Base-by-base conservation (phyloP, 768 basidiomycete genomes). In the Cystofilobasidium ferigula region DNA sequence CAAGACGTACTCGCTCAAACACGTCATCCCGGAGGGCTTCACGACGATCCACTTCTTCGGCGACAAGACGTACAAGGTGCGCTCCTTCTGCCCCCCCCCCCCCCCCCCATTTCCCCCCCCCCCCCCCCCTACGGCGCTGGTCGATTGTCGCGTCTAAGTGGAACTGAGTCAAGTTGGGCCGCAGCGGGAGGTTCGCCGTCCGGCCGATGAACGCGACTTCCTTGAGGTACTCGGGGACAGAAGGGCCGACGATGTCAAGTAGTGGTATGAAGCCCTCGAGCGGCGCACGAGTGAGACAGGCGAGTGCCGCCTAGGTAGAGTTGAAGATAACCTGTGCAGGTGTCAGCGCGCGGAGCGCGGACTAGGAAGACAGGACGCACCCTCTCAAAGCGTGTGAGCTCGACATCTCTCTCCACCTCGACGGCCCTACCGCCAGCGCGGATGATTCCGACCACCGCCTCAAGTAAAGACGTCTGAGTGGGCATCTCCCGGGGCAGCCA, bases 21-120 rank as follows among this genome's bases (percentile, higher is more conserved):
- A 88, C 69, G 86, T 99, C 42, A 85, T 84, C 69, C 79, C 83
- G 57, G 94, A 98, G 73, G 80, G 81, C 2, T 99, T 95, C 73
- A 86, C 89, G 47, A 88, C 93, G 74, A 94, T 98, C 47, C 91
- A 97, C 78, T 99, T 99, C 82, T 91, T 97, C 72, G 95, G 95
- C 30, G 95, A 99, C 80, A 97, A 94, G 43, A 62, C 61, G 7
- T 62, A 62, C 61, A 38, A 68, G 43, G 66, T 68, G 32, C 53
- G 61, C 32, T 26, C 28, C n/a, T 20, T 51, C 42, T 8, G 8
- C 28, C 16, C 26, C 30, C 36, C 12, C 35, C 38, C n/a, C 14
- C 22, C 22, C 38, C 0, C 24, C 56, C 26, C 16, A 14, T n/a
- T n/a, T n/a, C n/a, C n/a, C n/a, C n/a, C n/a, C n/a, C n/a, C 48